Percentiles rank a stretch among this genome's conserved stretches.
Conservation (phyloP, 2,329 filamentous ascomycete genomes). For the Clarireedia homoeocarpa region DNA sequence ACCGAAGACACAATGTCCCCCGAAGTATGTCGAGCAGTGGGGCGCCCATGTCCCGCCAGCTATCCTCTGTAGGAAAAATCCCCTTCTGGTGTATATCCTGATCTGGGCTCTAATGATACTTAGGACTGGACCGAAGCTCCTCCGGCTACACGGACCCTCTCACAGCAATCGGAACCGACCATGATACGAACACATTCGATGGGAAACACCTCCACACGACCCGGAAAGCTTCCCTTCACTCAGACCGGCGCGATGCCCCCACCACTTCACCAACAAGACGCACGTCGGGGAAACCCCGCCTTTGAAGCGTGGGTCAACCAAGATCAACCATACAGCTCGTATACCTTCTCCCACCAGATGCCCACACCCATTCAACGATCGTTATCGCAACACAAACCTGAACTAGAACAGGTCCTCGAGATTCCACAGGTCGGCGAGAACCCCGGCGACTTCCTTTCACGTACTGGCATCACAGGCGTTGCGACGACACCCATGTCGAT, state of each 20-base stretch:
- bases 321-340: constrained; percentile 23
- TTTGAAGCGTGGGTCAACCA: constrained; percentile 23
- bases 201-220: constrained; percentile 21
- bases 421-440: constrained; percentile 21
- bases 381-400: constrained; percentile 18
- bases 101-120: constrained; percentile 19
- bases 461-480: constrained; percentile 11
- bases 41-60: constrained; percentile 22
- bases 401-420: constrained; percentile 25
- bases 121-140: constrained; percentile 24
- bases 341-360: constrained; percentile 21
- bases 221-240: constrained; percentile 22
- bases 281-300: constrained; percentile 17
- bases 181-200: constrained; percentile 26
- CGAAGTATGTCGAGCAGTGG: constrained; percentile 27
- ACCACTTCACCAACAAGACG: constrained; percentile 18
- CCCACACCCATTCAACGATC: constrained; percentile 13
- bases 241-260: constrained; percentile 21
- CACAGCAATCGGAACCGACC: constrained; percentile 24
- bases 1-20: constrained; percentile 22
- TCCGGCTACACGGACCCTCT: constrained; percentile 19
- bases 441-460: constrained; percentile 21
- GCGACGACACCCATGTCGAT: constrained; percentile 16
- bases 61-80: constrained; percentile 22
- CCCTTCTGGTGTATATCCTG: constrained; percentile 11